These are phyloP conservation scores for Plantago elongata DNA, from an alignment of 257 asterid genomes.

Conservation along the genomic window DNA sequence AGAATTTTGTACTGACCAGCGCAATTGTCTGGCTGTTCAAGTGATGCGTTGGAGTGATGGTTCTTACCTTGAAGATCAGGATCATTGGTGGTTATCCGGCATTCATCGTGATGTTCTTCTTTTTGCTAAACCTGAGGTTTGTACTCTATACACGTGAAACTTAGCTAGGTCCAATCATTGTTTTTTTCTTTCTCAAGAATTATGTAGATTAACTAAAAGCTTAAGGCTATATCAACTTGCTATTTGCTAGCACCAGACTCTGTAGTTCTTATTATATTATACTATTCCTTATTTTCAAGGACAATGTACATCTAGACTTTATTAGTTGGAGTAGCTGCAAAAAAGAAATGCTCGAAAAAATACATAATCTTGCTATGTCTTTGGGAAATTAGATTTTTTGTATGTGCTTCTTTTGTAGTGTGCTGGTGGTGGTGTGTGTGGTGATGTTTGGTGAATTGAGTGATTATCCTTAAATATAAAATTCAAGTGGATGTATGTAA, in stretches of 20 bases:
- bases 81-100: slow-evolving; percentile 98
- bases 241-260: background rate
- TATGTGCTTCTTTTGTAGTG: too few relatives aligned
- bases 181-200: background rate
- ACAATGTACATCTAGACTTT: too few relatives aligned
- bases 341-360: too few relatives aligned
- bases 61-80: slow-evolving; percentile 98
- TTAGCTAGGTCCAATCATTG: background rate
- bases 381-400: too few relatives aligned
- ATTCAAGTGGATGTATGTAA: too few relatives aligned
- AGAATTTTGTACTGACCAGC: slow-evolving; percentile 62
- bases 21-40: slow-evolving; percentile 83
- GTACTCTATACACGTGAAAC: slow-evolving; percentile 13
- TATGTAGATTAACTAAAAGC: background rate
- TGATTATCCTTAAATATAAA: too few relatives aligned
- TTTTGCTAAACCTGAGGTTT: slow-evolving; percentile 88
- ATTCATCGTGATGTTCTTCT: slow-evolving; percentile 95
- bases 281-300: too few relatives aligned
- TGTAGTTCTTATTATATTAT: too few relatives aligned
- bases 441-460: too few relatives aligned
- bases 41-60: slow-evolving; percentile 98
- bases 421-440: too few relatives aligned
- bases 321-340: too few relatives aligned
- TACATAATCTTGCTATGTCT: too few relatives aligned
- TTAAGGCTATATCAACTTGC: background rate